Percentiles rank a stretch among this genome's conserved stretches.
These are phyloP conservation scores for Echeveria elegans DNA, from an alignment of 164 flowering plant species.

Conservation along the genomic window DNA sequence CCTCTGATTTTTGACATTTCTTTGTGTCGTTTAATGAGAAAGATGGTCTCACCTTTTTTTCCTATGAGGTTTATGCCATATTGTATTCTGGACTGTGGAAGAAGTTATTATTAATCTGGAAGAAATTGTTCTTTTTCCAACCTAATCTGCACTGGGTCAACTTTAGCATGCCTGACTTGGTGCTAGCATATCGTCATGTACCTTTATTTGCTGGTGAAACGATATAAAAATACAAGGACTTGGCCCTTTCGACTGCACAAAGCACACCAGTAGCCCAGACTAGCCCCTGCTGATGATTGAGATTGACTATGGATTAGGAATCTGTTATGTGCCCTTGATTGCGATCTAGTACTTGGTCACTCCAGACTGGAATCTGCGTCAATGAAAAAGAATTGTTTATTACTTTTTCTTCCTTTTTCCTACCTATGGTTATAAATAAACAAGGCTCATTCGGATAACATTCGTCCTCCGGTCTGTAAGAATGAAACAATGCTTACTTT, in stretches of 20 bases:
- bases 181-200: neutral
- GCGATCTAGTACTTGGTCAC: no score
- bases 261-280: constrained; percentile 27
- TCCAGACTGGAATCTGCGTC: no score
- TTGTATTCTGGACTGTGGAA: neutral
- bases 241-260: constrained; percentile 87
- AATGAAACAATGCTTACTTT: no score
- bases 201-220: constrained; percentile 45
- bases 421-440: no score
- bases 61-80: neutral
- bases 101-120: neutral
- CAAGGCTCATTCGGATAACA: no score
- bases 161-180: neutral
- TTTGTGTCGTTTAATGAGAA: no score
- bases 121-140: neutral
- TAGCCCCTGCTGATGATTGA: neutral
- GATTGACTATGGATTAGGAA: neutral
- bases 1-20: neutral
- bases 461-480: no score
- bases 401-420: no score
- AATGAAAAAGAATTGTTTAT: no score
- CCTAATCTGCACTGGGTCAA: neutral
- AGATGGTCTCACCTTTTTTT: neutral
- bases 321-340: no score
- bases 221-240: constrained; percentile 46